These are phyloP conservation scores for Penicillium sp. DNA, from an alignment of 2,329 filamentous ascomycete genomes.

Conservation along the genomic window DNA sequence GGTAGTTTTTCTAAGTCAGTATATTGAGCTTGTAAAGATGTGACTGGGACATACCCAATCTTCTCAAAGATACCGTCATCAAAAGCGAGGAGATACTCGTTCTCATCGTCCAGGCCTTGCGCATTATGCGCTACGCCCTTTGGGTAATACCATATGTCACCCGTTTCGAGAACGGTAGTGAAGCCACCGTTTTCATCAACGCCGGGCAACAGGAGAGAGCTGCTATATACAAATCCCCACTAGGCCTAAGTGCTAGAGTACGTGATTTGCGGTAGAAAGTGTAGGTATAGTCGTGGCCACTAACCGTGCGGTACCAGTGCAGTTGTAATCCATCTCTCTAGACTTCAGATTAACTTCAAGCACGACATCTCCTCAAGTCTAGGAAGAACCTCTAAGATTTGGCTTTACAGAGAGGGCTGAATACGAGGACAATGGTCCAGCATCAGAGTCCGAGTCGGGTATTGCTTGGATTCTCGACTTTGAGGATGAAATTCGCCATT, in stretches of 20 bases:
- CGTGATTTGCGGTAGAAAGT: not conserved
- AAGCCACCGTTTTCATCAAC: slow-evolving; percentile 59
- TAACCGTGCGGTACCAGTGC: slow-evolving; percentile 65
- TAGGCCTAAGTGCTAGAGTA: slow-evolving; percentile 50
- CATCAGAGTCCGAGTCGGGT: not conserved
- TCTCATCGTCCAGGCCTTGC: slow-evolving; percentile 61
- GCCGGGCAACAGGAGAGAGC: slow-evolving; percentile 57
- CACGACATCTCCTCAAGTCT: slow-evolving; percentile 12
- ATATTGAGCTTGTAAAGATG: not conserved
- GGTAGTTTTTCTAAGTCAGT: slow-evolving; percentile 51
- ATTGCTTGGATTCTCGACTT: not conserved
- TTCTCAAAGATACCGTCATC: slow-evolving; percentile 66
- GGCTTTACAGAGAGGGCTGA: not conserved
- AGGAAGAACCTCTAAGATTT: not conserved
- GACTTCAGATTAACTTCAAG: slow-evolving; percentile 1
- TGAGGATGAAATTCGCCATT: slow-evolving; percentile 9
- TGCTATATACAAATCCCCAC: slow-evolving; percentile 63
- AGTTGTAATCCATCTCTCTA: slow-evolving; percentile 31
- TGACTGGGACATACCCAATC: slow-evolving; percentile 46
- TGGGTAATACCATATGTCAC: slow-evolving; percentile 68
- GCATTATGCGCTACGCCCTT: slow-evolving; percentile 63
- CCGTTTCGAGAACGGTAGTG: slow-evolving; percentile 55
- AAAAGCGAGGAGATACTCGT: slow-evolving; percentile 65
- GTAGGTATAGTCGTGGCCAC: slow-evolving; percentile 16
- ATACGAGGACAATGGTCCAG: not conserved